A percentile compares a stretch with the other conserved stretches of the same genome.
Conservation (phyloP, 768 basidiomycete genomes). For the Porphyrellus cyaneotinctus region DNA sequence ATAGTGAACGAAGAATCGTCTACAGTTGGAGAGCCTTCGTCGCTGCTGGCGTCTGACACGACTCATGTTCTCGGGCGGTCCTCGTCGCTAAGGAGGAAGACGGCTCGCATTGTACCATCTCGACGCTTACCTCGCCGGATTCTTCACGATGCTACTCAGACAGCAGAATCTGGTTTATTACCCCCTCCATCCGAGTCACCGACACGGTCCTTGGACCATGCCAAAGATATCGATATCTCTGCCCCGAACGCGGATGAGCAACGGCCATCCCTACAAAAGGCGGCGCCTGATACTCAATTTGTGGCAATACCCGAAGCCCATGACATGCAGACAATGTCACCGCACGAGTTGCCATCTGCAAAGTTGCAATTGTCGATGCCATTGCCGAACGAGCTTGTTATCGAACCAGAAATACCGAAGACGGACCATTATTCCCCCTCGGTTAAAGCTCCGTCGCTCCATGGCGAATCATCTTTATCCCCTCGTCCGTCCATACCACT, state of each 20-base stretch:
- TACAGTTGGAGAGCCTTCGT: not conserved
- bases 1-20: not conserved
- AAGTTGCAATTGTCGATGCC: not conserved
- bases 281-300: not conserved
- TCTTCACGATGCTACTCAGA: not conserved
- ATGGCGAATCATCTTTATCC: not conserved
- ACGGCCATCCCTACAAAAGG: not conserved
- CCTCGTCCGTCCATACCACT: not conserved
- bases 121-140: constrained; percentile 22
- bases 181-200: not conserved
- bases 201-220: not conserved
- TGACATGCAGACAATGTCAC: not conserved
- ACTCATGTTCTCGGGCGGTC: not conserved
- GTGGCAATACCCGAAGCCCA: not conserved
- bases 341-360: not conserved
- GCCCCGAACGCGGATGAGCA: constrained; percentile 2
- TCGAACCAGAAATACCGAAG: not conserved
- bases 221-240: not conserved
- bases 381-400: not conserved
- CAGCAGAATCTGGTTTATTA: not conserved
- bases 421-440: not conserved
- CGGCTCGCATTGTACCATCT: constrained; percentile 26
- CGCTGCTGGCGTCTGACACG: not conserved
- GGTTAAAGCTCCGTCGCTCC: not conserved
- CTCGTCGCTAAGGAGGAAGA: constrained; percentile 14